Evolutionary conservation across 2,329 filamentous ascomycete species (phyloP).

Genomic region (Aurifilum marmelostoma): DNA sequence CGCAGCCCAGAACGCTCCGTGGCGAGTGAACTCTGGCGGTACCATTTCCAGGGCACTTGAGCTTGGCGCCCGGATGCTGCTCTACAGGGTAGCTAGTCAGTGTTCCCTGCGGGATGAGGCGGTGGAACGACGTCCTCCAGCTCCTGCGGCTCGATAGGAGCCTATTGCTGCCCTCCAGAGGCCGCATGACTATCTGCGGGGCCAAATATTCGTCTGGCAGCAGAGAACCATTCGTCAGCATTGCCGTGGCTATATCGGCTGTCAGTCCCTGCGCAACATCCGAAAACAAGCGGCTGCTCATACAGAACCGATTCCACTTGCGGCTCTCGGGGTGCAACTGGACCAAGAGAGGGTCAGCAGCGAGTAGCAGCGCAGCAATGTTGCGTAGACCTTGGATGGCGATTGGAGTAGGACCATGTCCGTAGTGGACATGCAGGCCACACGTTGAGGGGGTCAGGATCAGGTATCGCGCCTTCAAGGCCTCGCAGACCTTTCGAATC

Average conservation of each 20-base stretch:
- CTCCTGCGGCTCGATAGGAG: neutral
- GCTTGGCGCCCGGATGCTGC: neutral
- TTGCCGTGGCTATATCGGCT: neutral
- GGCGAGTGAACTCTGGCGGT: neutral
- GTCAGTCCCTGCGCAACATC: constrained; percentile 1
- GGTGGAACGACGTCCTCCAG: neutral
- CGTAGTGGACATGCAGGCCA: constrained; percentile 10
- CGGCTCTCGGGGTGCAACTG: constrained; percentile 5
- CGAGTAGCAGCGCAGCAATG: neutral
- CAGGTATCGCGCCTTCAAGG: neutral
- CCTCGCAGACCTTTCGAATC: neutral
- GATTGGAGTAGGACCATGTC: neutral
- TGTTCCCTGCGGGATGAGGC: neutral
- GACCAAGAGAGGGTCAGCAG: constrained; percentile 2
- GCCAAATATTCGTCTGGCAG: neutral
- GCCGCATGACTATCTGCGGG: neutral
- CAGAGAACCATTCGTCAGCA: neutral
- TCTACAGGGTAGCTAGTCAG: neutral
- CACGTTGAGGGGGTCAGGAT: neutral
- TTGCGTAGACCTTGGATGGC: neutral
- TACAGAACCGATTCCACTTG: neutral
- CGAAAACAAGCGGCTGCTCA: constrained; percentile 5
- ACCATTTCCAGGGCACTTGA: neutral
- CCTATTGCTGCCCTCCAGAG: neutral
- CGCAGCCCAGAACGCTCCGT: neutral